Conservation (phyloP, 768 basidiomycete genomes). For the Podaxis rugospora region DNA sequence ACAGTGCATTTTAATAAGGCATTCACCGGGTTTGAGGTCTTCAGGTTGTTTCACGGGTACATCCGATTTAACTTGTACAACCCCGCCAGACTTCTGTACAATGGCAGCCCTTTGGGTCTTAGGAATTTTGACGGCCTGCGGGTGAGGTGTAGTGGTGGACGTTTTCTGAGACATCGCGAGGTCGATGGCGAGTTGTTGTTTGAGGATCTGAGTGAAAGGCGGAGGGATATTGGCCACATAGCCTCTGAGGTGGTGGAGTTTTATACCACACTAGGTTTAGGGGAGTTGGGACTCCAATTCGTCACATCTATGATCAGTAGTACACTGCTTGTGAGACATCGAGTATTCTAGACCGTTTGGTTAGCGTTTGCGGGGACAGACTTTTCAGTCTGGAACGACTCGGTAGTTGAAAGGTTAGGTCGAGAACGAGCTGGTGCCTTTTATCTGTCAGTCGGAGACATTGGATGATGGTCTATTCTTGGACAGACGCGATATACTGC, state of each 20-base stretch:
- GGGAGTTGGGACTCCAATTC: not conserved
- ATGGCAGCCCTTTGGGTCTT: conserved; percentile 40
- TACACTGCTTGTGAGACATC: not conserved
- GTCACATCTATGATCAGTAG: not conserved
- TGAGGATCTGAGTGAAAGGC: not conserved
- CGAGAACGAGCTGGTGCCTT: not conserved
- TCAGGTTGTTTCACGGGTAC: conserved; percentile 52
- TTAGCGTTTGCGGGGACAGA: too few species aligned
- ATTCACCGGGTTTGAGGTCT: conserved; percentile 63
- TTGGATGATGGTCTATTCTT: not conserved
- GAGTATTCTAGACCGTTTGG: not conserved
- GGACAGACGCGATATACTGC: not conserved
- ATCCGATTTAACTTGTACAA: conserved; percentile 36
- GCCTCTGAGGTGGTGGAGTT: not conserved
- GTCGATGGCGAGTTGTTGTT: not conserved
- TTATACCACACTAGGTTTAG: not conserved
- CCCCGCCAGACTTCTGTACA: conserved; percentile 27
- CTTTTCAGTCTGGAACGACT: not conserved
- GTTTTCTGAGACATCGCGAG: conserved; percentile 5
- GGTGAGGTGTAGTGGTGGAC: not conserved
- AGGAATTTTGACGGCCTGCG: conserved; percentile 25
- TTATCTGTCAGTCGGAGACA: not conserved
- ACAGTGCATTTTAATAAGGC: conserved; percentile 70
- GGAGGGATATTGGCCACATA: not conserved
- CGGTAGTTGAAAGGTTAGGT: not conserved